Conservation (phyloP, 129 eudicot genomes). For the Lactuca sativa region DNA sequence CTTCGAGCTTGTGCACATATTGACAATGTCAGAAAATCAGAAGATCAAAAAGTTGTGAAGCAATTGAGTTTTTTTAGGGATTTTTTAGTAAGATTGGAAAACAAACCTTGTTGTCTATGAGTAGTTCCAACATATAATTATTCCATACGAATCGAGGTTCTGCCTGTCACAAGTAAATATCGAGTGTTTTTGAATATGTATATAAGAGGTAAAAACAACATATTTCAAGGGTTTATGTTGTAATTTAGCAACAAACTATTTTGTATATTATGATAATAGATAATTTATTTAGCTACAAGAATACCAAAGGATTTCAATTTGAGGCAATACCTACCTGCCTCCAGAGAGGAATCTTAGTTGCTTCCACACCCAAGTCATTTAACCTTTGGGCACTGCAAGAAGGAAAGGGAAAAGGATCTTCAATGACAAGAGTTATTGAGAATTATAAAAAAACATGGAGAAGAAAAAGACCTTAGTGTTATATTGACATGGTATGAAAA, state of each 20-base stretch:
- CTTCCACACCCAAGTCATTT: slow-evolving; percentile 75
- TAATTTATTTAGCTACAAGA: not conserved
- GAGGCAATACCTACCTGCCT: slow-evolving; percentile 60
- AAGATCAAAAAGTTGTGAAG: no score
- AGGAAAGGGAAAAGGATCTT: slow-evolving; percentile 2
- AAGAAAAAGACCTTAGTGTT: slow-evolving; percentile 53
- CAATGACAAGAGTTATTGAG: not conserved
- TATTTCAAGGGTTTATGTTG: no score
- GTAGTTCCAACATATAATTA: slow-evolving; percentile 73
- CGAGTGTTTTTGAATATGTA: no score
- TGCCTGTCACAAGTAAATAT: slow-evolving; percentile 45
- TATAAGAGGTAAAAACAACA: no score
- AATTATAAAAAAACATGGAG: not conserved
- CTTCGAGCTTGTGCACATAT: slow-evolving; percentile 52
- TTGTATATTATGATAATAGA: no score
- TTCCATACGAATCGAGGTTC: slow-evolving; percentile 95
- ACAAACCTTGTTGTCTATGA: slow-evolving; percentile 50
- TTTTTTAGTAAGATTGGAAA: no score
- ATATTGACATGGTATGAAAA: slow-evolving; percentile 85
- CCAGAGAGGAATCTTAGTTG: slow-evolving; percentile 82
- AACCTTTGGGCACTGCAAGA: slow-evolving; percentile 59
- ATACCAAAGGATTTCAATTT: not conserved
- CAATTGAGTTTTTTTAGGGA: no score
- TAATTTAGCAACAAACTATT: no score
- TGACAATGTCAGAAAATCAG: no score